phyloP scores from a whole-genome alignment of 805 yeast species.

The Metschnikowia kofuensis region DNA sequence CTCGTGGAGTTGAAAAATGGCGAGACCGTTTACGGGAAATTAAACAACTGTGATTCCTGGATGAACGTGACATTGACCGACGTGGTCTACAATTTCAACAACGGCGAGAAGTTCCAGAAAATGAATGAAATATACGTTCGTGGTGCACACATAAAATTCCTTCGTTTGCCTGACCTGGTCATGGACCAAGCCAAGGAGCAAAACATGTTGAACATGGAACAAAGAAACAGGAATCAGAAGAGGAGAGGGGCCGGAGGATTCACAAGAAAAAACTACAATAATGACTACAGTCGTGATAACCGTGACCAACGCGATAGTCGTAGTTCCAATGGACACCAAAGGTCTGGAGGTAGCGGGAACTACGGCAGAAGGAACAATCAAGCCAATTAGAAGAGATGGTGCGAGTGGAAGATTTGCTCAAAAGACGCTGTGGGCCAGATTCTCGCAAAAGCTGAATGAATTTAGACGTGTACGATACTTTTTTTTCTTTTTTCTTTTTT shows the following conservation, averaged over 20 bases:
- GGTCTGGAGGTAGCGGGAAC: constrained; percentile 18
- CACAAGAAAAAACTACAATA: constrained; percentile 21
- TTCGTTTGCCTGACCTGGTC: constrained; percentile 70
- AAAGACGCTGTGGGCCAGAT: neutral
- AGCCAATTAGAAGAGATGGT: constrained; percentile 4
- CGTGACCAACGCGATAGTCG: constrained; percentile 21
- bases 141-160: constrained; percentile 79
- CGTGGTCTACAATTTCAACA: constrained; percentile 63
- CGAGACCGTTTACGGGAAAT: constrained; percentile 79
- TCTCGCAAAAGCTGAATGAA: constrained; percentile 1
- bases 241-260: constrained; percentile 37
- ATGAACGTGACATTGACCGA: constrained; percentile 87
- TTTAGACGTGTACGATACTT: neutral
- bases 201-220: constrained; percentile 49
- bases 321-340: constrained; percentile 11
- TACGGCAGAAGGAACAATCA: constrained; percentile 12
- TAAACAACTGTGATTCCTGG: constrained; percentile 88
- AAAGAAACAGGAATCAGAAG: constrained; percentile 44
- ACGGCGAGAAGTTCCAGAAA: constrained; percentile 60
- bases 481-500: neutral
- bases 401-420: neutral
- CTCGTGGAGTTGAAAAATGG: constrained; percentile 90
- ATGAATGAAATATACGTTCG: constrained; percentile 75
- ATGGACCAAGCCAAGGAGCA: constrained; percentile 76
- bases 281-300: constrained; percentile 21